Conservation (phyloP, 805 yeast species). For the Wickerhamomyces pijperi region DNA sequence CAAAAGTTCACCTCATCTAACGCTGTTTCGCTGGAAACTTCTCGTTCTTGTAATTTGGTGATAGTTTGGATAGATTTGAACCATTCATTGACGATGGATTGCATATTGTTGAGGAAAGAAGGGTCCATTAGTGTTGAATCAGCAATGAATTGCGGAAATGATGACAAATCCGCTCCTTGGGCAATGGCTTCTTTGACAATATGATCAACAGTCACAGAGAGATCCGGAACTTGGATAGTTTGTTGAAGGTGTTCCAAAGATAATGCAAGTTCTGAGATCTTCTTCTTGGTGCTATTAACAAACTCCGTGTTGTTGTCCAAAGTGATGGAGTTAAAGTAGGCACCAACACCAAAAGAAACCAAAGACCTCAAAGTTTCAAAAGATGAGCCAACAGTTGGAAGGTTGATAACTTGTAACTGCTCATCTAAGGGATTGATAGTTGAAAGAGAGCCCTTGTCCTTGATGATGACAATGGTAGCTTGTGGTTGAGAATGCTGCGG, state of each 20-base stretch:
- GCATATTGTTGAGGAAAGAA: slow-evolving; percentile 53
- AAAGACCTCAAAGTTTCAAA: slow-evolving; percentile 49
- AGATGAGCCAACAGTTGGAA: slow-evolving; percentile 21
- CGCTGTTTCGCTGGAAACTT: slow-evolving; percentile 43
- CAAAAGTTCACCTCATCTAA: slow-evolving; percentile 69
- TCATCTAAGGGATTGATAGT: slow-evolving; percentile 15
- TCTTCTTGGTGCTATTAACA: slow-evolving; percentile 41
- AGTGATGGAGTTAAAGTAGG: slow-evolving; percentile 50
- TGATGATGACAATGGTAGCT: slow-evolving; percentile 30
- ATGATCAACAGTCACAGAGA: slow-evolving; percentile 41
- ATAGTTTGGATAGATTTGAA: slow-evolving; percentile 48
- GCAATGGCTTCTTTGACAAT: slow-evolving; percentile 29
- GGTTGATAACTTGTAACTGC: slow-evolving; percentile 24
- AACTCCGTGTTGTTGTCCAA: slow-evolving; percentile 20
- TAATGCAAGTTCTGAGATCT: slow-evolving; percentile 54
- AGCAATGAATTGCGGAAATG: slow-evolving; percentile 20
- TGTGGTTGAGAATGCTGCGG: slow-evolving; percentile 1
- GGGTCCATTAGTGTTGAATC: slow-evolving; percentile 36
- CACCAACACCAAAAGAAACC: slow-evolving; percentile 51
- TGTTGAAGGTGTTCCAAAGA: slow-evolving; percentile 62
- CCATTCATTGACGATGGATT: slow-evolving; percentile 66
- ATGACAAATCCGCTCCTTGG: slow-evolving; percentile 20
- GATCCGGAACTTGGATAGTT: slow-evolving; percentile 56
- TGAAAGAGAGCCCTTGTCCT: slow-evolving; percentile 25
- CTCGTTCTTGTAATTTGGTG: slow-evolving; percentile 35